A percentile compares a stretch with the other conserved stretches of the same genome.
Conservation (phyloP, 2,329 filamentous ascomycete genomes). For the Atkinsonella hypoxylon region DNA sequence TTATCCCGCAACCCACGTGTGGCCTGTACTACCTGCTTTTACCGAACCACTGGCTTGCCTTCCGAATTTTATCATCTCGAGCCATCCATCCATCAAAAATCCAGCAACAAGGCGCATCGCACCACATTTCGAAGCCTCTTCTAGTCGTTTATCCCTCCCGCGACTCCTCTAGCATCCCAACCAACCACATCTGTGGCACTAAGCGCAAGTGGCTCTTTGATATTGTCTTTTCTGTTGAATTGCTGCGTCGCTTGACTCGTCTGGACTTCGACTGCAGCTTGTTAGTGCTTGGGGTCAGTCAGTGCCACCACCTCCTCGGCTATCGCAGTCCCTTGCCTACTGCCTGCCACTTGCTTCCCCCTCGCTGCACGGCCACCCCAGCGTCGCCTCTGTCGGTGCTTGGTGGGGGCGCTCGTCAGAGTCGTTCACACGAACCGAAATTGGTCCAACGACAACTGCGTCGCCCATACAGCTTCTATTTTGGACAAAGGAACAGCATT, state of each 20-base stretch:
- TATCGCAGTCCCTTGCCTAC: neutral
- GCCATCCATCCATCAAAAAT: neutral
- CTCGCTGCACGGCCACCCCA: neutral
- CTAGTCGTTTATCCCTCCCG: too few species aligned
- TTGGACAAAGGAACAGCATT: too few species aligned
- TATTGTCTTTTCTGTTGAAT: too few species aligned
- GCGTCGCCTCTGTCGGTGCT: neutral
- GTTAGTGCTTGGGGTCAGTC: neutral
- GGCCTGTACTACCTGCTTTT: neutral
- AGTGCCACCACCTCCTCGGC: neutral
- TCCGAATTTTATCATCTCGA: too few species aligned
- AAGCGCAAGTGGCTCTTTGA: too few species aligned
- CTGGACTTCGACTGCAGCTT: neutral
- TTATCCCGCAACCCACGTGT: neutral
- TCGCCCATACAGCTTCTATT: too few species aligned
- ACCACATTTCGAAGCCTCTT: too few species aligned
- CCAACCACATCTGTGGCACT: too few species aligned
- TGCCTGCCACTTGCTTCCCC: neutral
- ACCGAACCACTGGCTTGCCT: neutral
- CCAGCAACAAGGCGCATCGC: neutral
- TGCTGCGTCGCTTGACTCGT: neutral
- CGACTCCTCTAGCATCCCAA: too few species aligned
- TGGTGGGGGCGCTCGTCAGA: neutral
- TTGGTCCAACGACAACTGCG: too few species aligned
- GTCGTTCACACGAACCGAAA: neutral